Conservation (phyloP, 352 stramenopile genomes). For the Globisporangium yorkense region DNA sequence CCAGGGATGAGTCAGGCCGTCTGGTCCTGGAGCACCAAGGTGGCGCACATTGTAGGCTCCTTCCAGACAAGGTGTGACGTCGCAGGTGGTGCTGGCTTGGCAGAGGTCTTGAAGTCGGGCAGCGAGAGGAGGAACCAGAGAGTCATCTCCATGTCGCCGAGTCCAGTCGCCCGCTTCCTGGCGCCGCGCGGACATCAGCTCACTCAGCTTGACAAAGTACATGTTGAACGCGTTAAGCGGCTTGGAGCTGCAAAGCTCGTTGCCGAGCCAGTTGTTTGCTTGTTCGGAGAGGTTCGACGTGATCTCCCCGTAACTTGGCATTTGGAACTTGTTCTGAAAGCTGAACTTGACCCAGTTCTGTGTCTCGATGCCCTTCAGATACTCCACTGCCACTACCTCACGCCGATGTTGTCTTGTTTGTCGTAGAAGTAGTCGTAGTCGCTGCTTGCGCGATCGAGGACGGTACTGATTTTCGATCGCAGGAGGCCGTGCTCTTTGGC, state of each 20-base stretch:
- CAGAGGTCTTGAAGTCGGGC: no score
- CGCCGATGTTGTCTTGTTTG: background rate
- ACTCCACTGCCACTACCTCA: background rate
- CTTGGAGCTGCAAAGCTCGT: slow-evolving; percentile 13
- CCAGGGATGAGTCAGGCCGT: no score
- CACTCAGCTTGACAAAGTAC: background rate
- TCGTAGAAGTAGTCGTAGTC: background rate
- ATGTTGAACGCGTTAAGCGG: slow-evolving; percentile 12
- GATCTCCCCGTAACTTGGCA: slow-evolving; percentile 15
- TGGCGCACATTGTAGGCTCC: no score
- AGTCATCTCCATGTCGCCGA: no score
- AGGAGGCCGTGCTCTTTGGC: no score
- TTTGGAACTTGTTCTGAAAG: slow-evolving; percentile 8
- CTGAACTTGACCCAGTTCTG: slow-evolving; percentile 16
- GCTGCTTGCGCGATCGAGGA: background rate
- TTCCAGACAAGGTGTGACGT: no score
- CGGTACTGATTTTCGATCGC: no score
- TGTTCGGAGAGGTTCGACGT: slow-evolving; percentile 19
- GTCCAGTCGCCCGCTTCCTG: background rate
- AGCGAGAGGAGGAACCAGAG: no score
- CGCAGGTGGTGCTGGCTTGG: no score
- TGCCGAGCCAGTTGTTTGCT: slow-evolving; percentile 19
- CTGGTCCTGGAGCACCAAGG: no score
- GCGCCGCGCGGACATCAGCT: background rate
- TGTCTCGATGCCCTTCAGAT: slow-evolving; percentile 7